Base-by-base conservation (phyloP, 176 grass and related monocot species). In the Thinopyrum elongatum region DNA sequence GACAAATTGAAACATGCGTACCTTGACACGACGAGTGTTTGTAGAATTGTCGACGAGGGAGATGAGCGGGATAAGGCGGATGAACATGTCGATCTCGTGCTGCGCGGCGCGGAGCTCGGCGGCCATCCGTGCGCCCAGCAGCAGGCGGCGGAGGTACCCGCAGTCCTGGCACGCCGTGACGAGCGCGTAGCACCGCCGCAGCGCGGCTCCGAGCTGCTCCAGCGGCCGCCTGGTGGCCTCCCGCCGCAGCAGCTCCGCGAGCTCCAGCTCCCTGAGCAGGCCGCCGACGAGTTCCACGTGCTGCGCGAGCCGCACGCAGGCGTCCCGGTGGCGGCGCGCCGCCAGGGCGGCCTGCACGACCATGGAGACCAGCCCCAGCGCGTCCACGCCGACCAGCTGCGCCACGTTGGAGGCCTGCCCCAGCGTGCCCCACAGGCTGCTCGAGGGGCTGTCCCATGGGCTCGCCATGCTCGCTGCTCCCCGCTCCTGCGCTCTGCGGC, bases 351-450 rank as follows among this genome's bases (percentile, higher is more conserved):
- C 87, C 81, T 94, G 92, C 38, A 84, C 89, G 2, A 94, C 86
- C 83, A 94, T 90, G 36, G 89, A 88, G 49, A 87, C 89, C 23
- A 94, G 89, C 79, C 90, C 89, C 17, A 94, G 28, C 19, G 92
- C 89, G 73, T 94, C 90, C 3, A 94, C 82, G 67, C 92, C 89
- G 1, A 85, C 90, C n/a, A 94, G 69, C 62, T 90, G 88, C 49
- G 79, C 57, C 16, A 90, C 35, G 77, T 28, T 90, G 23, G 78
- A 77, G 17, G 81, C 34, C 5, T 90, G 61, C 26, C 83, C 88
- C 62, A 90, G 82, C 2, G 35, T 21, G 27, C 11, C 14, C 87
- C 87, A 88, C 15, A 42, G 68, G 31, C 21, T 19, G 46, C 47
- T 57, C 21, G 68, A 71, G 0, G 38, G 3, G 71, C 23, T 27